Conservation (phyloP, 805 yeast species). For the Candida boleticola region DNA sequence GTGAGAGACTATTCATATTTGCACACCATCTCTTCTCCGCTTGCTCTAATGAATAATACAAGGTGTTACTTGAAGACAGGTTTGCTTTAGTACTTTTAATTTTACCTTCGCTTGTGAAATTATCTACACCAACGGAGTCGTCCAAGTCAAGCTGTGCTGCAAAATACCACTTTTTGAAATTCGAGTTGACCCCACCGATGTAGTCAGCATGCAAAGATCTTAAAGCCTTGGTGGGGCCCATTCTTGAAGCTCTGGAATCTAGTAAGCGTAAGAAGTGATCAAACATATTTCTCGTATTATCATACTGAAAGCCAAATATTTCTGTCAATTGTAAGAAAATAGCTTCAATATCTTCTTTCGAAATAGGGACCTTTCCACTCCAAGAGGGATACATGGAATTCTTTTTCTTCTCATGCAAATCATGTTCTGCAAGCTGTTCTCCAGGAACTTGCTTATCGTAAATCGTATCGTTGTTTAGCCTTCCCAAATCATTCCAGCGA, state of each 20-base stretch:
- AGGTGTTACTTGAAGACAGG: neutral
- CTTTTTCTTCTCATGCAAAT: conserved; percentile 43
- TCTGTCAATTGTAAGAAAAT: conserved; percentile 51
- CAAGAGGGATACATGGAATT: conserved; percentile 61
- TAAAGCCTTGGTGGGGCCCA: conserved; percentile 55
- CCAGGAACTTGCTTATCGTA: conserved; percentile 26
- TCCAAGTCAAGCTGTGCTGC: conserved; percentile 67
- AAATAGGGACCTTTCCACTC: conserved; percentile 48
- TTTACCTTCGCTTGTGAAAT: conserved; percentile 21
- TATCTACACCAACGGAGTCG: conserved; percentile 41
- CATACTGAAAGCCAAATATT: conserved; percentile 68
- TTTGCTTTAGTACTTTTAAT: conserved; percentile 17
- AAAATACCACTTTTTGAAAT: conserved; percentile 74
- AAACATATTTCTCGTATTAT: conserved; percentile 64
- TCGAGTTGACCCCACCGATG: conserved; percentile 68
- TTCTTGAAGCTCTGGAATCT: conserved; percentile 68
- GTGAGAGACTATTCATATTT: conserved; percentile 48
- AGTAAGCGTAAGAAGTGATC: conserved; percentile 60
- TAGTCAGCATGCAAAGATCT: conserved; percentile 68
- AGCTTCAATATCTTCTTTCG: conserved; percentile 52
- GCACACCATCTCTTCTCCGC: conserved; percentile 51
- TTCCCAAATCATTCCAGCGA: conserved; percentile 27
- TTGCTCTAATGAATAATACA: conserved; percentile 30
- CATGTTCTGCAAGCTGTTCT: conserved; percentile 39
- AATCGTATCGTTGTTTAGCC: neutral